A percentile compares a stretch with the other conserved stretches of the same genome.
Evolutionary conservation across 2,329 filamentous ascomycete species (phyloP).

Genomic region (Zymoseptoria ardabiliae): DNA sequence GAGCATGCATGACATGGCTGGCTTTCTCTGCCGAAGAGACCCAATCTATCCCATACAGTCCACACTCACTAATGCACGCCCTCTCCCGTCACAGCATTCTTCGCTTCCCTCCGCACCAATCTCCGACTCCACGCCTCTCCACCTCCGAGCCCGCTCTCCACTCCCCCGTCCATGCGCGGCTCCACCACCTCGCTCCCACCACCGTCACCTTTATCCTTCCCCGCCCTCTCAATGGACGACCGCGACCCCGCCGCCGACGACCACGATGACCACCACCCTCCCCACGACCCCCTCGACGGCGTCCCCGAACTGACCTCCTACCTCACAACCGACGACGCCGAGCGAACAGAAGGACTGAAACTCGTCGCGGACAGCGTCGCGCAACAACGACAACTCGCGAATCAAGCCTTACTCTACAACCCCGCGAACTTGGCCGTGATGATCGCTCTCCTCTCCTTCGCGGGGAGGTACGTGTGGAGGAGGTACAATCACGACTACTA

Average conservation of each 20-base stretch:
- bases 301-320: slow-evolving; percentile 60
- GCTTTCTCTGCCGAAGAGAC: too few species aligned
- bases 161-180: slow-evolving; percentile 51
- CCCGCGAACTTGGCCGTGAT: slow-evolving; percentile 39
- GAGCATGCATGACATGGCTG: neutral
- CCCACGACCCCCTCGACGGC: slow-evolving; percentile 40
- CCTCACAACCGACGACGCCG: slow-evolving; percentile 41
- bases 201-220: slow-evolving; percentile 36
- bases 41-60: neutral
- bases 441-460: slow-evolving; percentile 32
- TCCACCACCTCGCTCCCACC: slow-evolving; percentile 45
- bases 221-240: slow-evolving; percentile 23
- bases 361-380: slow-evolving; percentile 76
- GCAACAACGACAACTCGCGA: slow-evolving; percentile 67
- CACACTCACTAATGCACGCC: neutral
- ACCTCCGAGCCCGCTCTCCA: slow-evolving; percentile 55
- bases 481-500: slow-evolving; percentile 48
- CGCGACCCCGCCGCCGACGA: slow-evolving; percentile 6
- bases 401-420: slow-evolving; percentile 57
- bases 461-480: slow-evolving; percentile 36
- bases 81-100: slow-evolving; percentile 55
- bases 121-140: slow-evolving; percentile 56
- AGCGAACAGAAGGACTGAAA: slow-evolving; percentile 61
- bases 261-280: slow-evolving; percentile 10
- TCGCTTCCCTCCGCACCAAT: slow-evolving; percentile 74